Evolutionary conservation across 1,284 basidiomycete genomes (phyloP).

Genomic region (Boletus sp.): DNA sequence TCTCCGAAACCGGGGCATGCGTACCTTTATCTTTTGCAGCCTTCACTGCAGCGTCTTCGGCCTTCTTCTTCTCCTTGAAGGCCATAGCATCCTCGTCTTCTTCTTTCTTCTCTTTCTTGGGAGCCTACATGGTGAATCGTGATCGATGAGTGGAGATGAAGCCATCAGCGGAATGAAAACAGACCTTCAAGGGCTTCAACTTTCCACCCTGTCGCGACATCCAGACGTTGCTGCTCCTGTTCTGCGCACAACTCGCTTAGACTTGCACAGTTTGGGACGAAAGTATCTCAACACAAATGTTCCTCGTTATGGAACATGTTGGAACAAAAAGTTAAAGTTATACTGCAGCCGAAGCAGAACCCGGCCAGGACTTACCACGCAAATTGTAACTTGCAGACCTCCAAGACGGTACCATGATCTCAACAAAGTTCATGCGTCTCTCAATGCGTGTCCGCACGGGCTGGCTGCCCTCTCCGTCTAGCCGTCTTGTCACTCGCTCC

Average conservation of each 20-base stretch:
- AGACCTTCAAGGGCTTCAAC: constrained; percentile 74
- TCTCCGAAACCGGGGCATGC: constrained; percentile 20
- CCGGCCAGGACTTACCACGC: not conserved
- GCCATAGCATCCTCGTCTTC: constrained; percentile 69
- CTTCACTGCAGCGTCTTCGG: constrained; percentile 69
- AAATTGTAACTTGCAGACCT: too few species aligned
- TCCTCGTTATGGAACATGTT: constrained; percentile 16
- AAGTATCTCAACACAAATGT: constrained; percentile 2
- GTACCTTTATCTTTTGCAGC: constrained; percentile 69
- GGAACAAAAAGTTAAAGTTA: too few species aligned
- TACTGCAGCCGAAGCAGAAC: too few species aligned
- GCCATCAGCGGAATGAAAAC: not conserved
- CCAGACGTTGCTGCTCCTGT: not conserved
- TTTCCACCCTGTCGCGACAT: constrained; percentile 85
- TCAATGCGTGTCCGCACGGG: not conserved
- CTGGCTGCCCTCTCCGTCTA: not conserved
- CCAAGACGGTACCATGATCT: constrained; percentile 1
- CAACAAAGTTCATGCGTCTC: not conserved
- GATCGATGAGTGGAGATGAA: not conserved
- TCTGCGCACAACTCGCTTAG: not conserved
- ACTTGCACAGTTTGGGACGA: constrained; percentile 9
- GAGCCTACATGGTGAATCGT: constrained; percentile 50
- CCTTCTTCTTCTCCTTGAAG: constrained; percentile 76
- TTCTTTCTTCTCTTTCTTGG: constrained; percentile 79
- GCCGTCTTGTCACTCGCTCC: not conserved